phyloP scores from a whole-genome alignment of 1,284 basidiomycete species.

The Trametes sp. region DNA sequence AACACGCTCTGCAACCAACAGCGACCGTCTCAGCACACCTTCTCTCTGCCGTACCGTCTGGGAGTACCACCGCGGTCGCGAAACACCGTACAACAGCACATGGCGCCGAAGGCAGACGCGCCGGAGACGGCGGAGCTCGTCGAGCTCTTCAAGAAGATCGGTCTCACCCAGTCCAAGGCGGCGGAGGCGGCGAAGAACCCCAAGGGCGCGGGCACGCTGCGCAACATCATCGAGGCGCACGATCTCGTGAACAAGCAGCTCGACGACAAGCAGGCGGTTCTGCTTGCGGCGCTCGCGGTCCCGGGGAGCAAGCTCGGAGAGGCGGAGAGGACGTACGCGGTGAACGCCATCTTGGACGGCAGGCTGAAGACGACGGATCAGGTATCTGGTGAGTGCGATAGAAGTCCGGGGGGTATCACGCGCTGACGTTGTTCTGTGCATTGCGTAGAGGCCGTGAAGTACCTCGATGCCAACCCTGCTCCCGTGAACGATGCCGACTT shows the following conservation, averaged over 20 bases:
- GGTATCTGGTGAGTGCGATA: slow-evolving; percentile 69
- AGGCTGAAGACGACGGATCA: slow-evolving; percentile 88
- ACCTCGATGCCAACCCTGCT: slow-evolving; percentile 65
- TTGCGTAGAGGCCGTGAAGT: slow-evolving; percentile 79
- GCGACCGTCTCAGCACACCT: not conserved
- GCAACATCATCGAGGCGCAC: slow-evolving; percentile 73
- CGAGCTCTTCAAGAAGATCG: slow-evolving; percentile 81
- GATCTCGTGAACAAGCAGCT: slow-evolving; percentile 57
- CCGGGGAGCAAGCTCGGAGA: slow-evolving; percentile 66
- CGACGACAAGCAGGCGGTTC: slow-evolving; percentile 83
- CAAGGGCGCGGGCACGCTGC: slow-evolving; percentile 78
- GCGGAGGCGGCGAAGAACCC: slow-evolving; percentile 83
- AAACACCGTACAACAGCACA: slow-evolving; percentile 17
- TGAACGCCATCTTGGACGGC: slow-evolving; percentile 74
- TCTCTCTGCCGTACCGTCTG: not conserved
- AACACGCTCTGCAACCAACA: slow-evolving; percentile 16
- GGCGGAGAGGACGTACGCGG: slow-evolving; percentile 71
- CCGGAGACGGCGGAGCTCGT: slow-evolving; percentile 53
- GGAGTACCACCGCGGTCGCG: not conserved
- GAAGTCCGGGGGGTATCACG: not conserved
- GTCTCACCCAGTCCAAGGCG: slow-evolving; percentile 82
- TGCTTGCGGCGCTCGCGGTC: slow-evolving; percentile 76
- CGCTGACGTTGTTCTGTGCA: not conserved
- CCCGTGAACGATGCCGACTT: slow-evolving; percentile 82
- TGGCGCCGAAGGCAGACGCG: slow-evolving; percentile 46